Conservation (phyloP, 257 asterid genomes). For the Plantago elongata region DNA sequence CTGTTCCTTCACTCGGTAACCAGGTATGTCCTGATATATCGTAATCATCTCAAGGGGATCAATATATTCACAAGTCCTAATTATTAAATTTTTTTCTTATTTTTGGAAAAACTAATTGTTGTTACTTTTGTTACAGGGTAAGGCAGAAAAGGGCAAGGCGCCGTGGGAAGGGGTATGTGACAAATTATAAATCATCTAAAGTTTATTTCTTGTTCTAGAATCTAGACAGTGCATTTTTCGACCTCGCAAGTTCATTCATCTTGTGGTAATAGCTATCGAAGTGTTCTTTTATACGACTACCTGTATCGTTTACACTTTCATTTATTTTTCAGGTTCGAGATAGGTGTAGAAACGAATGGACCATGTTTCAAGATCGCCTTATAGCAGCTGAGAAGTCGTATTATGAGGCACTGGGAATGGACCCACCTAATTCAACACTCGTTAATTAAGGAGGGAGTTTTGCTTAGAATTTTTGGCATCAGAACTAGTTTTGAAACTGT, state of each 20-base stretch:
- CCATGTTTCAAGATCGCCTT: slow-evolving; percentile 69
- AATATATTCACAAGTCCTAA: background rate
- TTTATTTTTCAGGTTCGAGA: slow-evolving; percentile 54
- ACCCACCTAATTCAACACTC: slow-evolving; percentile 67
- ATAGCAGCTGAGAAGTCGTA: slow-evolving; percentile 67
- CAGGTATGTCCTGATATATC: slow-evolving; percentile 44
- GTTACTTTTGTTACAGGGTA: slow-evolving; percentile 46
- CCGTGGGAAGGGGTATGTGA: slow-evolving; percentile 96
- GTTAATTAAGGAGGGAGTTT: slow-evolving; percentile 20
- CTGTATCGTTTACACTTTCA: background rate
- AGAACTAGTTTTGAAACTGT: slow-evolving; percentile 3
- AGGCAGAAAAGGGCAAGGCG: slow-evolving; percentile 72
- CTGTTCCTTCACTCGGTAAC: slow-evolving; percentile 87
- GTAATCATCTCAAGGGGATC: background rate
- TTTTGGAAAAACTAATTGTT: background rate
- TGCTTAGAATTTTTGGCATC: background rate
- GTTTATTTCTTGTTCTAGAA: background rate
- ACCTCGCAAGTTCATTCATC: background rate
- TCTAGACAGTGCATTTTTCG: too few species aligned
- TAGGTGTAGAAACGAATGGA: slow-evolving; percentile 86
- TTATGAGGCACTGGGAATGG: slow-evolving; percentile 54
- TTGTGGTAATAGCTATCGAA: background rate
- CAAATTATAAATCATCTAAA: background rate
- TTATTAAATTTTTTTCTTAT: background rate
- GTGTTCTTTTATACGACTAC: too few species aligned